Conservation (phyloP, 148 eudicot species). For the Pharnaceum exiguum region DNA sequence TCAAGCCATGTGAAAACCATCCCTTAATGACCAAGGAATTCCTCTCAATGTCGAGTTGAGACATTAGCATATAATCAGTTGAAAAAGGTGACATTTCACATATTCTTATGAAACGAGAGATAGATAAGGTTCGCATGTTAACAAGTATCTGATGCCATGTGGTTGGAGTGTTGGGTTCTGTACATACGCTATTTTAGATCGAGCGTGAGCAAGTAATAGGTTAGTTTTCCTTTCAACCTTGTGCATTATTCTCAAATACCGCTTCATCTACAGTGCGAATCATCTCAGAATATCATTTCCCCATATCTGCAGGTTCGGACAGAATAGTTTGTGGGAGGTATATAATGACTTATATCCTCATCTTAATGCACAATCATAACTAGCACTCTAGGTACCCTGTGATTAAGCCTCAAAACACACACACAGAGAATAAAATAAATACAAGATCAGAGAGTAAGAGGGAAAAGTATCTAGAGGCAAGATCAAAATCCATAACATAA, state of each 20-base stretch:
- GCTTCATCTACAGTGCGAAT: too few relatives aligned
- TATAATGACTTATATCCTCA: slow-evolving; percentile 58
- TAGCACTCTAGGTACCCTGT: too few relatives aligned
- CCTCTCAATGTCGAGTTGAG: slow-evolving; percentile 50
- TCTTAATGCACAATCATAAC: too few relatives aligned
- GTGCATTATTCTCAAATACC: too few relatives aligned
- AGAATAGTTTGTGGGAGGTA: slow-evolving; percentile 65
- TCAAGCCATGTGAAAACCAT: slow-evolving; percentile 18
- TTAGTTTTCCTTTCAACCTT: too few relatives aligned
- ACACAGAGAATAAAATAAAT: too few relatives aligned
- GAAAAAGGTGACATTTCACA: not conserved
- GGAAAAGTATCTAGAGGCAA: too few relatives aligned
- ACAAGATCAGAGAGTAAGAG: too few relatives aligned
- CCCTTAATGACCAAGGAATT: slow-evolving; percentile 13
- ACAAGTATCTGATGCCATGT: slow-evolving; percentile 44
- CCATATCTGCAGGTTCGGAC: slow-evolving; percentile 41
- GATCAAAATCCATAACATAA: too few relatives aligned
- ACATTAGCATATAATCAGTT: too few relatives aligned
- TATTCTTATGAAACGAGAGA: not conserved
- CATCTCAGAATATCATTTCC: not conserved
- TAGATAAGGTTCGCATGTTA: not conserved
- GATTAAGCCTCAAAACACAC: too few relatives aligned
- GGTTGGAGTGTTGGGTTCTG: slow-evolving; percentile 51
- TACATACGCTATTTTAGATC: slow-evolving; percentile 44
- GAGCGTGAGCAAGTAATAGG: slow-evolving; percentile 14